Percentiles rank a stretch among this genome's conserved stretches.
Evolutionary conservation across 179 eudicot species (phyloP).

Genomic region (Spergularia azorica): DNA sequence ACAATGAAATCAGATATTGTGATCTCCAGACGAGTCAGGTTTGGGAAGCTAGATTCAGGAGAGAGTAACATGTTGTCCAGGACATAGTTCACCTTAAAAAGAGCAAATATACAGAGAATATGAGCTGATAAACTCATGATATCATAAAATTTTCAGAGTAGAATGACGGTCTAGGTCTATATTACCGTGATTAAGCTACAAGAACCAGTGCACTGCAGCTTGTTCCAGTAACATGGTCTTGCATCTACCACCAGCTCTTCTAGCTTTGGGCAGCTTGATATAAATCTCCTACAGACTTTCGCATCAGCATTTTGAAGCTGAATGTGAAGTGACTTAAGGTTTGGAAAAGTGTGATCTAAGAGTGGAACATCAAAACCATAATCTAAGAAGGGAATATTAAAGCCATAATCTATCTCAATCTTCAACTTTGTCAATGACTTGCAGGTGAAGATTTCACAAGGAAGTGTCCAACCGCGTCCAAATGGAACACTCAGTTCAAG

Average conservation of each 20-base stretch:
- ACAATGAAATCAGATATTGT: constrained; percentile 10
- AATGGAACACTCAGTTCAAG: constrained; percentile 6
- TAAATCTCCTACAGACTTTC: background rate
- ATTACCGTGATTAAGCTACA: background rate
- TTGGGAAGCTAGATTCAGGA: constrained; percentile 9
- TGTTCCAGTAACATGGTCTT: background rate
- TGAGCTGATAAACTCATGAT: background rate
- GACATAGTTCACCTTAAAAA: background rate
- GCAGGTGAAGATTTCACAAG: background rate
- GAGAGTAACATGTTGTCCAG: background rate
- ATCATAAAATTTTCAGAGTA: background rate
- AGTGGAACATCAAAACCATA: background rate
- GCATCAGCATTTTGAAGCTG: background rate
- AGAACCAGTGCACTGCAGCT: background rate
- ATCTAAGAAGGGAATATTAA: background rate
- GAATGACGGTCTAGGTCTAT: background rate
- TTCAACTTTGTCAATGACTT: constrained; percentile 10
- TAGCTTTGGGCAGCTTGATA: background rate
- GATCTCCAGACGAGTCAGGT: constrained; percentile 15
- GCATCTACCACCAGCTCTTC: constrained; percentile 11
- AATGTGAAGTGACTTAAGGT: constrained; percentile 12
- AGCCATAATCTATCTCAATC: background rate
- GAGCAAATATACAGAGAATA: background rate
- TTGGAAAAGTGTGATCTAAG: background rate
- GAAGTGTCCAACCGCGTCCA: background rate